A percentile compares a stretch with the other conserved stretches of the same genome.
These are phyloP conservation scores for Sinapis alba DNA, from an alignment of 441 rosid species.

Conservation along the genomic window DNA sequence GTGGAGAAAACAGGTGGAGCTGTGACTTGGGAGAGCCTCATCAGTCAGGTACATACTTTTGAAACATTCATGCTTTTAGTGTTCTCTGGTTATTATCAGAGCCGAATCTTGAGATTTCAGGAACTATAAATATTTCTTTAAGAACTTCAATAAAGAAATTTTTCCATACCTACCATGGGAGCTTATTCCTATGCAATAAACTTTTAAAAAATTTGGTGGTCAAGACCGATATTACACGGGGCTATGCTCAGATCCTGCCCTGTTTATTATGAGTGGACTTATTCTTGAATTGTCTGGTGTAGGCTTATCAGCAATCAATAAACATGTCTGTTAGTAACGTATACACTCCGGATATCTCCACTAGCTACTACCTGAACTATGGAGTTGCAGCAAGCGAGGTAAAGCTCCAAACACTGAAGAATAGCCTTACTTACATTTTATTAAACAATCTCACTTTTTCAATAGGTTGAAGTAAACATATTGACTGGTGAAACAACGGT, in stretches of 20 bases:
- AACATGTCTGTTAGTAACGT: slow-evolving; percentile 57
- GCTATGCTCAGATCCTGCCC: too few species aligned
- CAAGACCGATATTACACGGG: too few species aligned
- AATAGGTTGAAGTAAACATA: slow-evolving; percentile 82
- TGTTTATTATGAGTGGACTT: neutral
- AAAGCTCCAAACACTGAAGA: slow-evolving; percentile 40
- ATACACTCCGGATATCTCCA: slow-evolving; percentile 50
- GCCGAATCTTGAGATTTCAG: too few species aligned
- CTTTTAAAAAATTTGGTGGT: too few species aligned
- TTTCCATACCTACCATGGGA: too few species aligned
- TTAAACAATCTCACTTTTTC: slow-evolving; percentile 27
- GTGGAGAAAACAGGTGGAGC: slow-evolving; percentile 54
- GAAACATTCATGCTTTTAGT: slow-evolving; percentile 9
- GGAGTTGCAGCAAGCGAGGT: slow-evolving; percentile 94
- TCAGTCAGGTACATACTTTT: slow-evolving; percentile 62
- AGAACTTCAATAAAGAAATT: too few species aligned
- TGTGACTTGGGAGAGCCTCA: slow-evolving; percentile 69
- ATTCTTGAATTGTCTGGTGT: slow-evolving; percentile 30
- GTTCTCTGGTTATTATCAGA: slow-evolving; percentile 5
- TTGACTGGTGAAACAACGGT: slow-evolving; percentile 79
- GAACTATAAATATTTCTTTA: too few species aligned
- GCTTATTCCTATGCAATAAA: too few species aligned
- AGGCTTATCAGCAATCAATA: slow-evolving; percentile 66
- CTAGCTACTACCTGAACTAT: slow-evolving; percentile 63
- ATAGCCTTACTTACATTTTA: neutral